Evolutionary conservation across 1,284 basidiomycete genomes (phyloP), one percentile per base, ranked within the genome.

Genomic region (Apiotrichum gamsii): DNA sequence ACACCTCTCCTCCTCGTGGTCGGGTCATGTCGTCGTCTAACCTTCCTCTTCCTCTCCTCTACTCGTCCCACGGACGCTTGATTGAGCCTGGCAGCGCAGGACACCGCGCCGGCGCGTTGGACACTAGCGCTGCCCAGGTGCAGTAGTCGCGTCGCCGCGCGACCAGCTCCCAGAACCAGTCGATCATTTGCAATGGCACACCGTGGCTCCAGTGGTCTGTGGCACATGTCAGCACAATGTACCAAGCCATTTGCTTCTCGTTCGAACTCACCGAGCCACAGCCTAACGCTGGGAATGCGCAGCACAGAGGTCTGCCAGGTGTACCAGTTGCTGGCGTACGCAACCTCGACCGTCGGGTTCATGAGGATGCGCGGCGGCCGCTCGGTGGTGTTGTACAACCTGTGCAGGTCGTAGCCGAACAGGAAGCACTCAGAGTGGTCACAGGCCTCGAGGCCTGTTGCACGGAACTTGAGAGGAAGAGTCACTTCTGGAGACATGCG

Each of bases 341-440:
- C 71, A 14, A 62, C 67, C 42, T 70, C 63, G 24, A 77, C 76
- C 25, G 60, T 64, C 28, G 77, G 76, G 56, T 79, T 79, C 58
- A 78, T 72, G 55, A 67, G 72, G 45, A 79, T 75, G 24, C 67
- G 67, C 1, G 73, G 71, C 10, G 61, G 64, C 11, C 59, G 43
- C 15, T 43, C 45, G 28, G 67, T 56, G 36, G 76, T 53, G 16
- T 64, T 62, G 47, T 77, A 75, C 25, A 77, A 49, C 4, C 78
- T 74, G 49, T 80, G 75, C 23, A 81, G 62, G 60, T 82, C 80
- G 62, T 80, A 79, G 5, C 76, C 77, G 15, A 78, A 67, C 40
- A 79, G 59, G 66, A 80, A 78, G 31, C 75, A 79, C 65, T 82
- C 80, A 19, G 74, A 76, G 32, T 77, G 76, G 57, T 73, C 76